These are phyloP conservation scores for Phaeosphaeria sp. DNA, from an alignment of 2,329 filamentous ascomycete species.

Conservation along the genomic window DNA sequence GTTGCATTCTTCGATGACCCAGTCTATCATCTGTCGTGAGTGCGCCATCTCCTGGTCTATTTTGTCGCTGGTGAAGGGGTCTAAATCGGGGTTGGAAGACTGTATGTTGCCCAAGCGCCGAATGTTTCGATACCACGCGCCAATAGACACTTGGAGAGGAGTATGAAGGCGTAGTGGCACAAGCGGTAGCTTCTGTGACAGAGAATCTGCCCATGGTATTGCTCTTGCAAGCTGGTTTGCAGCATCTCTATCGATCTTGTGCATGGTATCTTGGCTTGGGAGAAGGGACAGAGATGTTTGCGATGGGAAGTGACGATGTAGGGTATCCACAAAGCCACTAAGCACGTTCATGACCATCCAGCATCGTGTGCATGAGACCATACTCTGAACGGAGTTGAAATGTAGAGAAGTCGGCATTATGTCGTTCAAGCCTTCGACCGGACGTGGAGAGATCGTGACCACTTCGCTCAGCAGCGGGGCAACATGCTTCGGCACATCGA, in stretches of 20 bases:
- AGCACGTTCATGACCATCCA: slow-evolving; percentile 35
- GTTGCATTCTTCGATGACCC: slow-evolving; percentile 29
- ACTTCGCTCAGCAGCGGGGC: slow-evolving; percentile 21
- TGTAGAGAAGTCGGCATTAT: slow-evolving; percentile 24
- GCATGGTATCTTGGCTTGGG: slow-evolving; percentile 19
- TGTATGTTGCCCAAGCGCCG: slow-evolving; percentile 6
- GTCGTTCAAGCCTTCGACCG: slow-evolving; percentile 24
- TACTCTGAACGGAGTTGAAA: slow-evolving; percentile 31
- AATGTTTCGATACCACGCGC: slow-evolving; percentile 32
- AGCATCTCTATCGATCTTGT: slow-evolving; percentile 24
- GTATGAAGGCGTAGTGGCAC: slow-evolving; percentile 38
- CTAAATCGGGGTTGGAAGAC: background rate
- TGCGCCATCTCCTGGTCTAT: slow-evolving; percentile 6
- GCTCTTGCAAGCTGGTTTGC: slow-evolving; percentile 30
- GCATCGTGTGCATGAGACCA: slow-evolving; percentile 32
- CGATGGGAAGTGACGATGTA: slow-evolving; percentile 31
- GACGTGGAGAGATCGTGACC: slow-evolving; percentile 14
- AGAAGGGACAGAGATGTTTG: slow-evolving; percentile 23
- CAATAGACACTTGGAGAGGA: slow-evolving; percentile 33
- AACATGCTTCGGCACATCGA: slow-evolving; percentile 23
- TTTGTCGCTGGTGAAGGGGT: background rate
- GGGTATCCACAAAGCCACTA: slow-evolving; percentile 30
- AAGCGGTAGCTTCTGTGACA: slow-evolving; percentile 30
- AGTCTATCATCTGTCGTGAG: slow-evolving; percentile 32
- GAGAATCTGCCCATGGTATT: slow-evolving; percentile 24